phyloP scores from a whole-genome alignment of 2,329 filamentous ascomycete species.

The Cryphonectria japonica region DNA sequence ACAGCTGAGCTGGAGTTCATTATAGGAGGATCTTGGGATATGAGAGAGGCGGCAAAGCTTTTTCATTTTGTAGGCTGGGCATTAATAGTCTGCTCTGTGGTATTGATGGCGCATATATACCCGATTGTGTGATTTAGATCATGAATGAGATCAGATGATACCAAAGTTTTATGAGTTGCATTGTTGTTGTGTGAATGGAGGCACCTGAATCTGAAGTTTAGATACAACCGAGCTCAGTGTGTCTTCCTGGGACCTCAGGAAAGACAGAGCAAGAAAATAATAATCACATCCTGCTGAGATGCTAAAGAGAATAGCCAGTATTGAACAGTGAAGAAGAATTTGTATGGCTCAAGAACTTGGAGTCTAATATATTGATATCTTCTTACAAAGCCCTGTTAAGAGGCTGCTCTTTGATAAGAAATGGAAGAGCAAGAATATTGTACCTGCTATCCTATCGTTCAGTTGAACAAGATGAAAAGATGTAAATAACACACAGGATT shows the following conservation, averaged over 20 bases:
- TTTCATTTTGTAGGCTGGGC: not conserved
- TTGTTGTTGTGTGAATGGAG: not conserved
- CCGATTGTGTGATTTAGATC: not conserved
- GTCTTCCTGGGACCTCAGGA: too few species aligned
- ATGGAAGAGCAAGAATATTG: too few species aligned
- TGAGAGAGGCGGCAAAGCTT: not conserved
- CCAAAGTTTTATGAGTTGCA: not conserved
- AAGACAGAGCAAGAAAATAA: too few species aligned
- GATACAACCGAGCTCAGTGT: not conserved
- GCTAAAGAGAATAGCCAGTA: too few species aligned
- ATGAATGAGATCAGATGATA: not conserved
- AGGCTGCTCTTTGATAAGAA: too few species aligned
- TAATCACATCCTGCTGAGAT: too few species aligned
- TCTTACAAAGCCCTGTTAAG: too few species aligned
- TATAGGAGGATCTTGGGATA: not conserved
- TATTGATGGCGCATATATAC: not conserved
- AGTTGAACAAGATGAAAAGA: too few species aligned
- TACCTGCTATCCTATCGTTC: too few species aligned
- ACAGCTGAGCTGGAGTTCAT: not conserved
- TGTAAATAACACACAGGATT: not conserved
- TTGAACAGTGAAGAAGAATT: too few species aligned
- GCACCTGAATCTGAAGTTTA: not conserved
- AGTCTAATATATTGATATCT: not conserved
- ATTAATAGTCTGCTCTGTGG: not conserved
- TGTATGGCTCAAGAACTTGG: too few species aligned